Evolutionary conservation across 2,329 filamentous ascomycete species (phyloP), one percentile per base, ranked within the genome.

Genomic region (Venturia carpophila): DNA sequence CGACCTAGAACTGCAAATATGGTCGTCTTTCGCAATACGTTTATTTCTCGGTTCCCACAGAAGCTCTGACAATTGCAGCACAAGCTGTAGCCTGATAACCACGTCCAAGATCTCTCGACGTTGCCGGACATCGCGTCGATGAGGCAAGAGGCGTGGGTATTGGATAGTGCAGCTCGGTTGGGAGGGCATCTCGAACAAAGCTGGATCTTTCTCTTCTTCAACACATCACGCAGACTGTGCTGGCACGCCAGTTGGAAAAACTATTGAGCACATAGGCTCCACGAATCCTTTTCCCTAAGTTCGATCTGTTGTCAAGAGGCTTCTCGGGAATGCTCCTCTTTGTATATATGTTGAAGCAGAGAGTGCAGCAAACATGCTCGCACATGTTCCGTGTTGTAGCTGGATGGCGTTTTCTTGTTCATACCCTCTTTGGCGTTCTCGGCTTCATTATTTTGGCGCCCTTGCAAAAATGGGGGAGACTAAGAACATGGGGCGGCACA

Each of bases 91-190:
- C 52, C 52, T 58, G 30, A 19, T 5, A 37, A 37, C 9, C 27
- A 34, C 27, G 52, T 58, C 52, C 52, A 37, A n/a, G 27, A 37
- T 58, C 52, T 15, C 15, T 58, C 27, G 30, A 58, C 27, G 19
- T 58, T 58, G 52, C 52, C 52, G 30, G 52, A 58, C 52, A 58
- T 37, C 15, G 52, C 52, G 52, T 58, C 52, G 30, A 37, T n/a
- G 52, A 52, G 47, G 21, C 52, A 58, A 37, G 52, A 37, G 52
- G 52, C 52, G 52, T 34, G 52, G 15, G 52, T 19, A 37, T 58
- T 58, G 30, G 52, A 37, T 58, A 58, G 52, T 37, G 30, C 52
- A 58, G 15, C 52, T 58, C 27, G 37, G 15, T 37, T 17, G 13
- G 52, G 19, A 37, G 30, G 27, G 37, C 11, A 10, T 37, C n/a